Base-by-base conservation (phyloP, 495 filamentous ascomycete species). In the Daldinia vernicosa region DNA sequence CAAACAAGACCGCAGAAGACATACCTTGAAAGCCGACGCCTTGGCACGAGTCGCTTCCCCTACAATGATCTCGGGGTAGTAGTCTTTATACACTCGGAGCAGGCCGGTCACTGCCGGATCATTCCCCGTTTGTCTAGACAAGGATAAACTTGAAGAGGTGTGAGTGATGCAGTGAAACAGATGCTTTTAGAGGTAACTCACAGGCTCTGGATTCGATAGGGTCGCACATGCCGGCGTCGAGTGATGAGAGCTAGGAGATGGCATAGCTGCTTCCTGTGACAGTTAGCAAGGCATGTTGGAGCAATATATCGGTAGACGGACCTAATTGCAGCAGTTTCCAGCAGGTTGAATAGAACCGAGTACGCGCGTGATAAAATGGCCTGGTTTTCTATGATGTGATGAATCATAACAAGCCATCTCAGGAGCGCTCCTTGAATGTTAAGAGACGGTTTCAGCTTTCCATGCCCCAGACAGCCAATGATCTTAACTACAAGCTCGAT, bases 61-160 rank as follows among this genome's bases (percentile, higher is more conserved):
- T n/a, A 94, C 80, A 64, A 96, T 91, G 54, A 96, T 90, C 78
- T 96, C 93, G 6, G 94, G 93, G 74, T 93, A 95, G 74, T 95
- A 95, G 75, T 93, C 92, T 73, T 95, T 95, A 80, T 90, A 97
- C 7, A 94, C 85, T 62, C 88, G 87, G 27, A 97, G 83, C n/a
- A 97, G 83, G n/a, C 90, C 90, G 27, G 90, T 82, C 40, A 97
- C 80, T 51, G 89, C 88, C 53, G 90, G 92, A 61, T 97, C 94
- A 65, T 90, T 89, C 43, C 88, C 89, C 22, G 87, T 83, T 56
- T 86, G 84, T 40, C 85, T 79, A n/a, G 85, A 86, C 26, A 92
- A 78, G 52, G 82, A 83, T 60, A 92, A 82, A 58, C 89, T 91
- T 59, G 3, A 27, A 63, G 15, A 35, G 33, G 14, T 35, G 64